Evolutionary conservation across 257 asterid species (phyloP), one percentile per base, ranked within the genome.

Genomic region (Solanum habrochaites): DNA sequence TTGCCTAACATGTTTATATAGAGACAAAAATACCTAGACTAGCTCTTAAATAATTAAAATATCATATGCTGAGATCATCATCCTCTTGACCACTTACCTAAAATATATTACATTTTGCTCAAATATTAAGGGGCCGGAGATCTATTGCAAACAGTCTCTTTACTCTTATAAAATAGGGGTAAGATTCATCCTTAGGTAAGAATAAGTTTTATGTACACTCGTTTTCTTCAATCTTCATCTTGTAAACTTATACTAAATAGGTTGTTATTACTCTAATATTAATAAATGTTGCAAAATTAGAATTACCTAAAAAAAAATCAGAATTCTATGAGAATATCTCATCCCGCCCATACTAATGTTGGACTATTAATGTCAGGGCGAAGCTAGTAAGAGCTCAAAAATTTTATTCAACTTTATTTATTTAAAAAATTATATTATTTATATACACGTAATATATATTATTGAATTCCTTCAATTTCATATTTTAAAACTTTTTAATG

Each of bases 11-110:
- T 47, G 67, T 16, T 47, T 47, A 47, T 80, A 80, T 29, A 80
- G 67, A 29, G 18, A 25, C 13, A 43, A 52, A 52, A 52, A 18
- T 25, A 45, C 20, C 31, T 6, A 52, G 62, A 18, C 39, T 71
- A 73, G 5, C 42, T 18, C 42, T 80, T 29, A 3, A 80, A 47
- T 25, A 35, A 69, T 11, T 83, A 40, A 40, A 88, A 80, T 88
- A 75, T 90, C 86, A 85, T 18, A 72, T 86, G 82, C 85, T 86
- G 47, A 86, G 72, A 56, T 60, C 88, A 83, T 67, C 73, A 75
- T 86, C 83, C 89, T 78, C 78, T 87, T 86, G 86, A 75, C 87
- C 45, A 66, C 64, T 66, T 37, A 71, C 21, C 12, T 32, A 45
- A 39, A 86, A 42, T 16, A 42, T 16, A 66, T 49, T n/a, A n/a